These are phyloP conservation scores for Diaporthe longicolla DNA, from an alignment of 2,329 filamentous ascomycete species.

Conservation along the genomic window DNA sequence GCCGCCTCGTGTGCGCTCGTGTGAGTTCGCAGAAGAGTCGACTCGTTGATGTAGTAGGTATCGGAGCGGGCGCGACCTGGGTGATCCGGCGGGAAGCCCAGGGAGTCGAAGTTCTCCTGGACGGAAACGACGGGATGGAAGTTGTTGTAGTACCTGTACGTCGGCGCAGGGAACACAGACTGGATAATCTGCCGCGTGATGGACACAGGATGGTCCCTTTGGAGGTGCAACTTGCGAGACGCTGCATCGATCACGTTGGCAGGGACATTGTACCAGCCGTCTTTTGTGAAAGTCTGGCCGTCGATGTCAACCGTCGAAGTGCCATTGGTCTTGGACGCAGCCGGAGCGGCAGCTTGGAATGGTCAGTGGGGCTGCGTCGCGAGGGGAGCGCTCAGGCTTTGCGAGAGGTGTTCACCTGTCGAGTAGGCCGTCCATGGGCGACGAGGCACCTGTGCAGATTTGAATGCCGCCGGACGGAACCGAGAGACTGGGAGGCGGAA, in stretches of 20 bases:
- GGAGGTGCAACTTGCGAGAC: conserved; percentile 86
- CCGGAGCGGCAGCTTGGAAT: conserved; percentile 44
- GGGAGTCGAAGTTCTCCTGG: conserved; percentile 94
- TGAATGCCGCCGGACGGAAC: conserved; percentile 19
- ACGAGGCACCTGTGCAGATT: conserved; percentile 11
- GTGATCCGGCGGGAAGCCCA: conserved; percentile 91
- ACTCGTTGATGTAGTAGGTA: conserved; percentile 93
- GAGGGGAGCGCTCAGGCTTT: conserved; percentile 1
- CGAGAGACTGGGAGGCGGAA: conserved; percentile 14
- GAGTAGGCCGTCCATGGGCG: conserved; percentile 36
- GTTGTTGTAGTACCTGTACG: conserved; percentile 82
- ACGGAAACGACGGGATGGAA: conserved; percentile 88
- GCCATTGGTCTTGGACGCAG: conserved; percentile 17
- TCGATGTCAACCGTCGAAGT: conserved; percentile 69
- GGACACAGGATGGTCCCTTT: conserved; percentile 88
- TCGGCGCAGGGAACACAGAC: conserved; percentile 82
- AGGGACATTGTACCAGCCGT: conserved; percentile 90
- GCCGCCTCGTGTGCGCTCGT: conserved; percentile 94
- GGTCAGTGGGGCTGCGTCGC: conserved; percentile 40
- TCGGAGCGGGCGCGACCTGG: conserved; percentile 89
- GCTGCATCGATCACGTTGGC: conserved; percentile 81
- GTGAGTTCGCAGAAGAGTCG: conserved; percentile 90
- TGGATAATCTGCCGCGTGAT: conserved; percentile 96
- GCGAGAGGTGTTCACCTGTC: conserved; percentile 41
- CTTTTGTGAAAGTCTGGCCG: conserved; percentile 74